Percentiles rank a stretch among this genome's conserved stretches.
These are phyloP conservation scores for Verbena officinalis DNA, from an alignment of 257 asterid genomes.

Conservation along the genomic window DNA sequence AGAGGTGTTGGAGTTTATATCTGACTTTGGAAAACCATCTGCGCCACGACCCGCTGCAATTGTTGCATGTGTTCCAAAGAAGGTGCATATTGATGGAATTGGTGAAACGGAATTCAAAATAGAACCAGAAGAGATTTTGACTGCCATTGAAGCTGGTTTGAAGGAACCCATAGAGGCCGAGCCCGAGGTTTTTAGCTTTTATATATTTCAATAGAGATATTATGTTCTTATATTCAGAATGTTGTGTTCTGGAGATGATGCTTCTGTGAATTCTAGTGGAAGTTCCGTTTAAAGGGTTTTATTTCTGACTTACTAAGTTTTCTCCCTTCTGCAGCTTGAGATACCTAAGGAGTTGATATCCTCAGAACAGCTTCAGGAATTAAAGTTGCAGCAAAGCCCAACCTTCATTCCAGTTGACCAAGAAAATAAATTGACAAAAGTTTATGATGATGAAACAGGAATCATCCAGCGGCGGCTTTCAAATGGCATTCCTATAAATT, in stretches of 20 bases:
- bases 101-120: conserved; percentile 92
- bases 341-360: conserved; percentile 90
- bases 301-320: conserved; percentile 28
- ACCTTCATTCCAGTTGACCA: conserved; percentile 69
- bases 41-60: conserved; percentile 97
- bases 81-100: conserved; percentile 77
- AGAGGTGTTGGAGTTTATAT: conserved; percentile 84
- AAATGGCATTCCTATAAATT: conserved; percentile 95
- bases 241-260: neutral
- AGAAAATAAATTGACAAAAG: conserved; percentile 54
- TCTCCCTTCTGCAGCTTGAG: conserved; percentile 76
- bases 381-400: conserved; percentile 57
- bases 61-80: conserved; percentile 94
- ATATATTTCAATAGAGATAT: conserved; percentile 14
- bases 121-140: conserved; percentile 73
- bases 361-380: conserved; percentile 59
- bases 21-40: conserved; percentile 92
- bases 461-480: conserved; percentile 88
- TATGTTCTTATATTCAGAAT: conserved; percentile 18
- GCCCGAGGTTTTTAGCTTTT: conserved; percentile 71
- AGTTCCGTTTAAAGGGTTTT: conserved; percentile 16
- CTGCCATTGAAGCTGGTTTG: conserved; percentile 86
- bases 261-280: conserved; percentile 2
- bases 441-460: conserved; percentile 84
- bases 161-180: conserved; percentile 92